A percentile compares a stretch with the other conserved stretches of the same genome.
These are phyloP conservation scores for Ophiocordyceps polyrhachis-furcata DNA, from an alignment of 2,329 filamentous ascomycete species.

Conservation along the genomic window DNA sequence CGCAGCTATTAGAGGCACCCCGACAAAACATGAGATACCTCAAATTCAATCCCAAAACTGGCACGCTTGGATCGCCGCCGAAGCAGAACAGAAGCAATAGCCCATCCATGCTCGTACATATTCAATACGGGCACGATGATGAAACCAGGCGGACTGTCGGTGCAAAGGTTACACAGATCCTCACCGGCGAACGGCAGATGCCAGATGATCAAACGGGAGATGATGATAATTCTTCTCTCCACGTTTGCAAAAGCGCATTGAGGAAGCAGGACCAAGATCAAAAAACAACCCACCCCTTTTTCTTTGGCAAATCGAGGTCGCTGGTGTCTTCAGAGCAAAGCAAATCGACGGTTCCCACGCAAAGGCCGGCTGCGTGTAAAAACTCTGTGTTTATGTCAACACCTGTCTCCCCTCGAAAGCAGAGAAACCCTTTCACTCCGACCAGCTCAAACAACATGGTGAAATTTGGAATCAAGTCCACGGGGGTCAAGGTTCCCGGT, in stretches of 20 bases:
- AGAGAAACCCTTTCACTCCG: constrained; percentile 11
- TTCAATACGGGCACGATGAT: constrained; percentile 39
- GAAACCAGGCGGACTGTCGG: constrained; percentile 30
- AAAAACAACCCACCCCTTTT: constrained; percentile 24
- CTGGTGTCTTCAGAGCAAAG: constrained; percentile 4
- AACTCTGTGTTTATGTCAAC: constrained; percentile 32
- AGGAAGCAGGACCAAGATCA: constrained; percentile 6
- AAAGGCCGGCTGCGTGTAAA: constrained; percentile 11
- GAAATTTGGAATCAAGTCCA: constrained; percentile 24
- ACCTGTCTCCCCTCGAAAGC: constrained; percentile 30
- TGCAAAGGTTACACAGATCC: constrained; percentile 42
- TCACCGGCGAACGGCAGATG: constrained; percentile 18
- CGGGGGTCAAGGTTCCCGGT: constrained; percentile 42
- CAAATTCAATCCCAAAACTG: constrained; percentile 38
- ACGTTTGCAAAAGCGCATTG: neutral
- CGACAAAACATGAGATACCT: constrained; percentile 25
- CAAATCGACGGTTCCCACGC: constrained; percentile 5
- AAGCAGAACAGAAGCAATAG: constrained; percentile 24
- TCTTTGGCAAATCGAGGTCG: constrained; percentile 16
- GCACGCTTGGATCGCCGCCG: constrained; percentile 43
- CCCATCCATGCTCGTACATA: constrained; percentile 26
- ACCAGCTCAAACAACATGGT: constrained; percentile 12
- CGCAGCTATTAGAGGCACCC: constrained; percentile 1
- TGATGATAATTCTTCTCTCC: neutral
- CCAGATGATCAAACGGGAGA: constrained; percentile 8